Conservation (phyloP, 2,329 filamentous ascomycete genomes). For the Podosphaera fusca region DNA sequence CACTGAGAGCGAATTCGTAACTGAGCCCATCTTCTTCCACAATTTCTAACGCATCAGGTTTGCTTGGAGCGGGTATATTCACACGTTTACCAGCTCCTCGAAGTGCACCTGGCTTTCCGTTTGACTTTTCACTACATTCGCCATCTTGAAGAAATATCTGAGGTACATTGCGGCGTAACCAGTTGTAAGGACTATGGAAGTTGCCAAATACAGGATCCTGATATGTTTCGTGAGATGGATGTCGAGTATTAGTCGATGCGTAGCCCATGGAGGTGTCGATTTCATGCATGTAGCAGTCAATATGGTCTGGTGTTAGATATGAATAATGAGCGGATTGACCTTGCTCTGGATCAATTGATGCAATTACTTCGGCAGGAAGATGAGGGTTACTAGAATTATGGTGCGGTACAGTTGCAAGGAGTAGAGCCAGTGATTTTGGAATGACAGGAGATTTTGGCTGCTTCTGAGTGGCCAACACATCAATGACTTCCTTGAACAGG, state of each 20-base stretch:
- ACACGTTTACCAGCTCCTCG: constrained; percentile 17
- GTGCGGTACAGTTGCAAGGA: constrained; percentile 12
- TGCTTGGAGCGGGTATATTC: constrained; percentile 14
- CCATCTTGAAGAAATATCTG: constrained; percentile 54
- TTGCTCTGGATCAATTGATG: constrained; percentile 21
- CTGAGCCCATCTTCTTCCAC: constrained; percentile 17
- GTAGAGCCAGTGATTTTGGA: constrained; percentile 12
- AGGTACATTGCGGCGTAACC: constrained; percentile 68
- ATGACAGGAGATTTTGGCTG: constrained; percentile 4
- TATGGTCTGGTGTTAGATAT: constrained; percentile 45
- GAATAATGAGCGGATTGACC: constrained; percentile 31
- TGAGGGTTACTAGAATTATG: constrained; percentile 5
- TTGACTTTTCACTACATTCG: constrained; percentile 20
- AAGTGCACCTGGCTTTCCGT: constrained; percentile 17
- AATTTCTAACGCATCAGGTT: constrained; percentile 15
- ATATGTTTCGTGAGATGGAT: constrained; percentile 18
- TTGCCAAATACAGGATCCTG: constrained; percentile 42
- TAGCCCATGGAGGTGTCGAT: constrained; percentile 21
- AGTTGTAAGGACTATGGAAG: constrained; percentile 83
- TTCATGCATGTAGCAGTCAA: constrained; percentile 50
- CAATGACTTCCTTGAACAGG: constrained; percentile 11
- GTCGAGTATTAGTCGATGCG: constrained; percentile 12
- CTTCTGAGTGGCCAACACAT: constrained; percentile 10
- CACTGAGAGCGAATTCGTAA: constrained; percentile 13
- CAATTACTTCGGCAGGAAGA: constrained; percentile 16